Percentiles rank a stretch among this genome's conserved stretches.
Evolutionary conservation across 805 yeast species (phyloP).

Genomic region (Sporopachydermia quercuum): DNA sequence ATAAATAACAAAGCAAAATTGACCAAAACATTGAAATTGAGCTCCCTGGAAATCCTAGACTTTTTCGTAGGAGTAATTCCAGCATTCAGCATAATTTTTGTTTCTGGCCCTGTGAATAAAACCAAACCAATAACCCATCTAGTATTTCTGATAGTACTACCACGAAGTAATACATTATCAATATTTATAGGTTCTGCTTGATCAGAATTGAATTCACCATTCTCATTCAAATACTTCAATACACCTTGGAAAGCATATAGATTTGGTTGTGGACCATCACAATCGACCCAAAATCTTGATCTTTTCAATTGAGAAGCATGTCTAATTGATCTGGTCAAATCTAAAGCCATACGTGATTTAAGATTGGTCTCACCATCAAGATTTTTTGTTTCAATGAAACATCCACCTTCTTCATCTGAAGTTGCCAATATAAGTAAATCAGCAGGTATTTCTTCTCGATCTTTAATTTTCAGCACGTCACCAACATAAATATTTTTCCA

Average conservation of each 20-base stretch:
- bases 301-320: conserved; percentile 46
- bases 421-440: conserved; percentile 55
- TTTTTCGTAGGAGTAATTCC: conserved; percentile 67
- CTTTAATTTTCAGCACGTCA: conserved; percentile 49
- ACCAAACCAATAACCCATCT: conserved; percentile 65
- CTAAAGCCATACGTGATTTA: conserved; percentile 40
- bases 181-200: conserved; percentile 40
- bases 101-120: conserved; percentile 61
- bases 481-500: conserved; percentile 74
- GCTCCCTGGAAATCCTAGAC: conserved; percentile 47
- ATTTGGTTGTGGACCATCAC: conserved; percentile 58
- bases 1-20: conserved; percentile 49
- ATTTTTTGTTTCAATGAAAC: conserved; percentile 56
- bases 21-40: conserved; percentile 49
- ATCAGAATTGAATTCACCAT: conserved; percentile 7
- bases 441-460: conserved; percentile 68
- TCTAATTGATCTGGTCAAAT: conserved; percentile 36
- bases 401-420: conserved; percentile 54
- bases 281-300: conserved; percentile 44
- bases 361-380: conserved; percentile 68
- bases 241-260: conserved; percentile 57
- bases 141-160: conserved; percentile 59
- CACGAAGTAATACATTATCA: conserved; percentile 55
- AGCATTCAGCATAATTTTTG: conserved; percentile 65
- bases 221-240: conserved; percentile 28